Conservation (phyloP, 108 stramenopile genomes). For the Discostella pseudostelligera region DNA sequence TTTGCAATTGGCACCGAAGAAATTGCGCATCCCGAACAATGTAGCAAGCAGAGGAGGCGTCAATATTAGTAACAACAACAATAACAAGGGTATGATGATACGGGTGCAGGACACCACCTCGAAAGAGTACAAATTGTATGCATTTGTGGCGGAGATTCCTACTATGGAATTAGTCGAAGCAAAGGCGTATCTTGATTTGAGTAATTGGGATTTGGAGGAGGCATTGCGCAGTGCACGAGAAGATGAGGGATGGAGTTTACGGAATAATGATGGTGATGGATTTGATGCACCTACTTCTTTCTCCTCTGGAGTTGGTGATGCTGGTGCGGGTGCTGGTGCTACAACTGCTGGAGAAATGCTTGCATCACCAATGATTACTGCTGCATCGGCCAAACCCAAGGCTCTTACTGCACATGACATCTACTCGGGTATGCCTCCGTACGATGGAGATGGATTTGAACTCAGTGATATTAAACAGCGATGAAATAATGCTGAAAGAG, state of each 20-base stretch:
- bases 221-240: conserved; percentile 67
- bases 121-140: conserved; percentile 78
- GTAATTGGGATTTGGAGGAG: conserved; percentile 80
- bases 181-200: conserved; percentile 68
- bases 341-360: background rate
- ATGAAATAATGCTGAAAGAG: too few species aligned
- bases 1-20: conserved; percentile 76
- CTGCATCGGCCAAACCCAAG: conserved; percentile 35
- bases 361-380: background rate
- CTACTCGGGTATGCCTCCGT: conserved; percentile 30
- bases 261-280: conserved; percentile 5
- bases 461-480: conserved; percentile 32
- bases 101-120: conserved; percentile 79
- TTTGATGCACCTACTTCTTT: background rate
- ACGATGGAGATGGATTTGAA: conserved; percentile 49
- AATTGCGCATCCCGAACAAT: conserved; percentile 63
- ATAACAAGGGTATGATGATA: conserved; percentile 54
- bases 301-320: background rate
- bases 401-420: conserved; percentile 36
- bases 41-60: background rate
- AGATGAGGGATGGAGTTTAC: conserved; percentile 68
- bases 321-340: background rate
- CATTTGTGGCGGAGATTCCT: conserved; percentile 71
- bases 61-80: background rate
- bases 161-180: conserved; percentile 62